These are phyloP conservation scores for Tetrapisispora pingtungensis DNA, from an alignment of 805 yeast species.

Conservation along the genomic window DNA sequence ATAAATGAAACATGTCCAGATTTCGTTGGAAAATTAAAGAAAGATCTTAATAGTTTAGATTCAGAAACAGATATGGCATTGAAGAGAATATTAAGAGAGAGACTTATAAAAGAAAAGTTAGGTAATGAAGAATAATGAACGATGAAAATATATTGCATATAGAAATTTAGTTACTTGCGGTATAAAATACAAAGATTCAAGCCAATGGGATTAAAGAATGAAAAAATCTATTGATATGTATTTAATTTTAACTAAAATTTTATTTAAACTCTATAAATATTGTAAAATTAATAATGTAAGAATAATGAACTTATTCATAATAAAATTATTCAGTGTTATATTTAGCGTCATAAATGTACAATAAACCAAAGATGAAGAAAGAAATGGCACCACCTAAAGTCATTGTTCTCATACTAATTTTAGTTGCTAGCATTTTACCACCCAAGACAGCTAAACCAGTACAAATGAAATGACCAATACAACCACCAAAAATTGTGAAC, in stretches of 20 bases:
- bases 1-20: slow-evolving; percentile 25
- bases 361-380: slow-evolving; percentile 69
- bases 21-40: slow-evolving; percentile 32
- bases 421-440: slow-evolving; percentile 81
- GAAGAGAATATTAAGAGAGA: slow-evolving; percentile 30
- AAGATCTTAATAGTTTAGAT: slow-evolving; percentile 31
- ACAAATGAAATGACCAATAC: slow-evolving; percentile 81
- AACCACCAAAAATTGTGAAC: slow-evolving; percentile 81
- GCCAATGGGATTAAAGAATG: too few species aligned
- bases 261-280: background rate
- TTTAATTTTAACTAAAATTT: background rate
- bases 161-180: too few species aligned
- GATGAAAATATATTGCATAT: too few species aligned
- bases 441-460: slow-evolving; percentile 88
- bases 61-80: slow-evolving; percentile 37
- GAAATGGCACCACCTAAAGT: slow-evolving; percentile 87
- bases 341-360: slow-evolving; percentile 67
- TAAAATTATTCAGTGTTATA: slow-evolving; percentile 4
- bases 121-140: background rate
- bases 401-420: slow-evolving; percentile 83
- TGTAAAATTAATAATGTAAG: background rate
- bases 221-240: background rate
- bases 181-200: too few species aligned
- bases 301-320: background rate
- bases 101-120: slow-evolving; percentile 11